Conservation (phyloP, 768 basidiomycete species). For the Chalciporus piperatus region DNA sequence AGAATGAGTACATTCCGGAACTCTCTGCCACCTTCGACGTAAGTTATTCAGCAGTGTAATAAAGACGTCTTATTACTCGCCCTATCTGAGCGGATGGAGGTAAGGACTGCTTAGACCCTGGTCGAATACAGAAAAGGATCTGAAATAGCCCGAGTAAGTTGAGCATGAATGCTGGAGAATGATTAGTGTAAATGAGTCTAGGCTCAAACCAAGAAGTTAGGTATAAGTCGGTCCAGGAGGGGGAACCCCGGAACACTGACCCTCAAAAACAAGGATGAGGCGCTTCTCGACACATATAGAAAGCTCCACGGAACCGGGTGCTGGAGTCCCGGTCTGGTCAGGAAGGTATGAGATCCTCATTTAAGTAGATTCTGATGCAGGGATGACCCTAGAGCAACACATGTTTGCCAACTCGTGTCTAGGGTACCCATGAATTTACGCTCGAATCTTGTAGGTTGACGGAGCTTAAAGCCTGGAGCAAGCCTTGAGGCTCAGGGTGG, state of each 20-base stretch:
- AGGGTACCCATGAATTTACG: neutral
- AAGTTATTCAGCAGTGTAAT: neutral
- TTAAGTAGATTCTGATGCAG: neutral
- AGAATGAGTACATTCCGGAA: conserved; percentile 19
- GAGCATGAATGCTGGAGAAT: neutral
- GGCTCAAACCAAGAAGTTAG: neutral
- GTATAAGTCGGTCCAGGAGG: neutral
- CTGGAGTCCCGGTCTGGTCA: too few relatives aligned
- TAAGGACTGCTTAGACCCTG: neutral
- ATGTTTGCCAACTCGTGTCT: neutral
- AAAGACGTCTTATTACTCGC: conserved; percentile 4
- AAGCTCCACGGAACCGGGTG: neutral
- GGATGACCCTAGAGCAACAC: too few relatives aligned
- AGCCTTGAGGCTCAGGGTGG: conserved; percentile 9
- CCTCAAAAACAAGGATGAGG: neutral
- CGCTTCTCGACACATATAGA: neutral
- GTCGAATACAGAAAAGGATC: neutral
- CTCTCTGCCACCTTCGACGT: neutral
- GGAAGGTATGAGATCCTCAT: neutral
- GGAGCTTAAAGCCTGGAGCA: conserved; percentile 7
- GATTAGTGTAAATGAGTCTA: neutral
- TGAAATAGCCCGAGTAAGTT: neutral
- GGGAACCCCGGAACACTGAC: too few relatives aligned
- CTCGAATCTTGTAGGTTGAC: neutral
- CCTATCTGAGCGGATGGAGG: neutral